Conservation (phyloP, 169 alveolate species). For the Babesia sp. region DNA sequence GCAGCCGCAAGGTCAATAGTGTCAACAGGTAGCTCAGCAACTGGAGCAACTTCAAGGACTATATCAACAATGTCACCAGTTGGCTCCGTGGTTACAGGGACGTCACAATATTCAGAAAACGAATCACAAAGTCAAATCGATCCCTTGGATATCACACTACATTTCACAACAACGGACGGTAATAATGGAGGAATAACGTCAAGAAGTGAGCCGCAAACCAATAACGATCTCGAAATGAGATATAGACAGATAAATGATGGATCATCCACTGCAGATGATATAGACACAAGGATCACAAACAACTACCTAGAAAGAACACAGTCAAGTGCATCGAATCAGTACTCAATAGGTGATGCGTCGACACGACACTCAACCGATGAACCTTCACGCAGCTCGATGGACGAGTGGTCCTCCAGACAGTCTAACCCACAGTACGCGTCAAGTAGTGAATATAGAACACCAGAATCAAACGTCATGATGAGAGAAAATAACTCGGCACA, state of each 20-base stretch:
- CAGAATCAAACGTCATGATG: background rate
- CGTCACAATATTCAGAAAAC: background rate
- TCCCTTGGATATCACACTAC: too few species aligned
- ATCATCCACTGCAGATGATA: background rate
- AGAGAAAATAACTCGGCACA: background rate
- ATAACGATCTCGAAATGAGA: too few species aligned
- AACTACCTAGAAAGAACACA: background rate
- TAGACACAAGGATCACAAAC: background rate
- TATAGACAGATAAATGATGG: background rate
- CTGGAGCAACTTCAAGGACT: conserved; percentile 2
- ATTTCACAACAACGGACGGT: background rate
- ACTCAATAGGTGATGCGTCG: background rate
- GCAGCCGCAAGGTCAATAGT: background rate
- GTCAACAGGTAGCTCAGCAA: background rate
- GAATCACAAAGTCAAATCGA: background rate
- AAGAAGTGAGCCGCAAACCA: background rate
- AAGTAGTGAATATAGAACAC: background rate
- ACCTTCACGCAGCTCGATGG: background rate
- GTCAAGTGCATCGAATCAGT: background rate
- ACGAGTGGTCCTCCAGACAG: background rate
- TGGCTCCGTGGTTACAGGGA: background rate
- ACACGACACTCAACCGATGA: conserved; percentile 3
- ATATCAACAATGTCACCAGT: conserved; percentile 5
- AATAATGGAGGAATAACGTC: background rate
- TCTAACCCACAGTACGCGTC: background rate